Evolutionary conservation across 805 yeast species (phyloP).

Genomic region (Saccharomyces eubayanus): DNA sequence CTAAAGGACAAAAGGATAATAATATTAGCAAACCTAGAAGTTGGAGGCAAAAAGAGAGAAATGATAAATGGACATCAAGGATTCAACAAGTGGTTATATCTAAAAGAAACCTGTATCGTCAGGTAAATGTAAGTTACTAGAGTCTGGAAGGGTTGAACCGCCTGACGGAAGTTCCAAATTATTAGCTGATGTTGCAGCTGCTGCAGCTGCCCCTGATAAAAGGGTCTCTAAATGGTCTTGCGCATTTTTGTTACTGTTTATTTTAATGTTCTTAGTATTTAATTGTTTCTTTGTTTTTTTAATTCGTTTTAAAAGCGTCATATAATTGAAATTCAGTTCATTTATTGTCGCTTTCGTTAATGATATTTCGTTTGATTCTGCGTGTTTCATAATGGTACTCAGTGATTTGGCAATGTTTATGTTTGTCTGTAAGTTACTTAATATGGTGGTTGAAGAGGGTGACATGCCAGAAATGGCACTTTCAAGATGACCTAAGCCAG

Average conservation of each 20-base stretch:
- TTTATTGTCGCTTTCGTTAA: conserved; percentile 22
- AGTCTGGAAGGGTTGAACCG: not conserved
- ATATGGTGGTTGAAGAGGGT: not conserved
- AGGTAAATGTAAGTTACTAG: not conserved
- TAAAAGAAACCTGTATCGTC: not conserved
- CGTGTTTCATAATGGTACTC: conserved; percentile 24
- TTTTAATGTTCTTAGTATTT: conserved; percentile 1
- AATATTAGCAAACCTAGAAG: not conserved
- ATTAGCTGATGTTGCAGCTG: not conserved
- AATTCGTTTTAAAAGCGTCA: conserved; percentile 18
- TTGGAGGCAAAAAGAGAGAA: not conserved
- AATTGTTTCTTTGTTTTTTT: conserved; percentile 14
- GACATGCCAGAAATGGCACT: not conserved
- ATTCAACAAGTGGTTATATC: not conserved
- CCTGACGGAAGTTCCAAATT: not conserved
- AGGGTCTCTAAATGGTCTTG: conserved; percentile 4
- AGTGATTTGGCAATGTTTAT: conserved; percentile 28
- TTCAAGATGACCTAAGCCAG: not conserved
- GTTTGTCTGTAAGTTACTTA: conserved; percentile 14
- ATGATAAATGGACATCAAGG: not conserved
- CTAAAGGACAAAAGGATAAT: not conserved
- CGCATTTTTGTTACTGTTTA: conserved; percentile 2
- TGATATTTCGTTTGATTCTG: conserved; percentile 23
- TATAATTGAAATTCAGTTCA: conserved; percentile 23
- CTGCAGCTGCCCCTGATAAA: conserved; percentile 1